Base-by-base conservation (phyloP, 371 early-diverging fungal genomes). In the Mortierella sp. region DNA sequence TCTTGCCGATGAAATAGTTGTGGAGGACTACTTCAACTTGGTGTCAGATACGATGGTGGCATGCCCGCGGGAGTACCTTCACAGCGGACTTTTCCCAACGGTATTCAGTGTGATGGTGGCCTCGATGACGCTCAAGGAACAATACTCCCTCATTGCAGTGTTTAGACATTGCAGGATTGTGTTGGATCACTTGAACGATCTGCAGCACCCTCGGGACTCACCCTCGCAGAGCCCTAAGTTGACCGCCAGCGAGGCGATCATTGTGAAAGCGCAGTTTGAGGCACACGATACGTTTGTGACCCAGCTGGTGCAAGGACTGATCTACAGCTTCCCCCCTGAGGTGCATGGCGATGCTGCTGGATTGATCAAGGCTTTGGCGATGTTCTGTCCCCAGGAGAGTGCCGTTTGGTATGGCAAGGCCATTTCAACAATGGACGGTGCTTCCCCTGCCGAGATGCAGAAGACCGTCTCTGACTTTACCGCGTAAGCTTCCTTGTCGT, bases 21-120 rank as follows among this genome's bases (percentile, higher is more conserved):
- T 94, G 46, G 95, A 94, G 79, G 95, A 95, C 69, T 95, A 93
- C 82, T 95, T 93, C 82, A 89, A 90, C 40, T 83, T 95, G 72
- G 71, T 93, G 3, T 88, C 88, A 34, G 89, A 89, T n/a, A 87
- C 89, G 3, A 75, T 93, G 67, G 91, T 94, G 34, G 79, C 84
- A 5, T 90, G 91, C 43, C 95, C 96, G 2, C 69, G 80, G 10
- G 89, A 92, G 40, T 84, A 93, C 51, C 69, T 92, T 50, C 89
- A 90, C 69, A 90, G 91, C 57, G 77, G 88, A 14, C 82, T 94
- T 21, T 90, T 95, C 79, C 84, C 91, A 9, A 87, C 91, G 0
- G 87, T 94, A 2, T 92, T 96, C 82, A 90, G 92, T 70, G 93
- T 93, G 48, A 95, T 91, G 14, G 59, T 94, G 28, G 92, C 92